Evolutionary conservation across 371 early-diverging fungal species (phyloP), one percentile per base, ranked within the genome.

Genomic region (Mortierella sp.): DNA sequence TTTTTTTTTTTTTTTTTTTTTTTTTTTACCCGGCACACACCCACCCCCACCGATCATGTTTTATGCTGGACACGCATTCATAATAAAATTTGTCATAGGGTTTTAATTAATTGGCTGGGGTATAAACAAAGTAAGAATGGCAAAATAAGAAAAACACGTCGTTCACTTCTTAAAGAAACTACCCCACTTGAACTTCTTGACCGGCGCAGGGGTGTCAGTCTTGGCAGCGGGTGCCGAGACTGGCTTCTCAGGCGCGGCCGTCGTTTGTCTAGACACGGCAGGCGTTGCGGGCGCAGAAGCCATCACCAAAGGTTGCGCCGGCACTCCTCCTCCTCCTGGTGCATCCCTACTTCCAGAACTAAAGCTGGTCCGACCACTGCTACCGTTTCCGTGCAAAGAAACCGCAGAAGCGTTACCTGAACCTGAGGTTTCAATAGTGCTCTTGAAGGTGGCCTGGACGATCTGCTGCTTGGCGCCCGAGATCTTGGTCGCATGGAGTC

Each of bases 101-200:
- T 51, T 51, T 51, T 51, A 51, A 51, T 49, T 51, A 51, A 51
- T 51, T 51, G 51, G 51, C 5, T 51, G 51, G 16, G 27, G 56
- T n/a, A 55, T n/a, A 10, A 27, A 10, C 56, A 55, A n/a, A n/a
- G 11, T 14, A 46, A n/a, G 18, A 24, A 6, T 54, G 54, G 54
- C 16, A 51, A 51, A 24, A 51, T 32, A 2, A 32, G 32, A 32
- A 32, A 32, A 32, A 32, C 32, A 55, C 8, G n/a, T 55, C 56
- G n/a, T 10, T 75, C 68, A 82, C 68, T 83, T 83, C 71, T 79
- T 83, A 58, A 83, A 83, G 44, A 83, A 18, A 49, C 79, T 63
- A 18, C 79, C 76, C 83, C 83, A 83, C 21, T 79, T 72, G 35
- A 77, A 83, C 74, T 79, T 83, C 56, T 83, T 83, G 55, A 70